phyloP scores from a whole-genome alignment of 1,139 yeast genomes.

The Candida sanyaensis region DNA sequence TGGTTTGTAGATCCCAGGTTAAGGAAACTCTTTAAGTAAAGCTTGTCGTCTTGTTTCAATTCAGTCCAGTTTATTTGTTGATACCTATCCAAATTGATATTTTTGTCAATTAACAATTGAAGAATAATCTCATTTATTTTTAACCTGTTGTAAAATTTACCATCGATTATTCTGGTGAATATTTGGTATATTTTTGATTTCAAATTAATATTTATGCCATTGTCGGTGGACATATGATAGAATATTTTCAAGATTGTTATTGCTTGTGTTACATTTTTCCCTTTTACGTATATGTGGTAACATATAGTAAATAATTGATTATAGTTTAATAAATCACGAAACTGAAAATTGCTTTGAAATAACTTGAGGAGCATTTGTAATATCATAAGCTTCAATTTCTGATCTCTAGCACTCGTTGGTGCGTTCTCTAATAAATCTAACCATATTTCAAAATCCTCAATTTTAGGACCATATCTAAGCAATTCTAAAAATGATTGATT shows the following conservation, averaged over 20 bases:
- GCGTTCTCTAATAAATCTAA: slow-evolving; percentile 6
- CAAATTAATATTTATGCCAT: slow-evolving; percentile 6
- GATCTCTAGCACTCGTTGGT: slow-evolving; percentile 16
- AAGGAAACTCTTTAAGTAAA: slow-evolving; percentile 1
- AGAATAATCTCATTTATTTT: slow-evolving; percentile 34
- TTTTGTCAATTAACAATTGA: slow-evolving; percentile 28
- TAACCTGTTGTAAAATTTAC: slow-evolving; percentile 30
- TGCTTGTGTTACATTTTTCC: slow-evolving; percentile 35
- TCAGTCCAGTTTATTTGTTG: slow-evolving; percentile 23
- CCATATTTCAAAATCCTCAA: slow-evolving; percentile 14
- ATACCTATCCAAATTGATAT: slow-evolving; percentile 9
- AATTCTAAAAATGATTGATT: slow-evolving; percentile 47
- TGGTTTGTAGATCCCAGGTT: slow-evolving; percentile 14
- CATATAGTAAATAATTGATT: slow-evolving; percentile 44
- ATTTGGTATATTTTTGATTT: slow-evolving; percentile 23
- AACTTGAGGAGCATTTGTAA: slow-evolving; percentile 38
- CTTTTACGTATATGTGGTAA: slow-evolving; percentile 58
- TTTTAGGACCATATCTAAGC: slow-evolving; percentile 29
- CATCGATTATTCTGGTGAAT: slow-evolving; percentile 27
- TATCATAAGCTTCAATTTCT: slow-evolving; percentile 22
- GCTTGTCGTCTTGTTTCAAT: slow-evolving; percentile 6
- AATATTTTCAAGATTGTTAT: slow-evolving; percentile 37
- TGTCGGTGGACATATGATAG: slow-evolving; percentile 26
- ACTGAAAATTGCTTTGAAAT: slow-evolving; percentile 29
- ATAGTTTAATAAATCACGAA: slow-evolving; percentile 9